A percentile compares a stretch with the other conserved stretches of the same genome.
Conservation (phyloP, 495 filamentous ascomycete genomes). For the Letharia columbiana region DNA sequence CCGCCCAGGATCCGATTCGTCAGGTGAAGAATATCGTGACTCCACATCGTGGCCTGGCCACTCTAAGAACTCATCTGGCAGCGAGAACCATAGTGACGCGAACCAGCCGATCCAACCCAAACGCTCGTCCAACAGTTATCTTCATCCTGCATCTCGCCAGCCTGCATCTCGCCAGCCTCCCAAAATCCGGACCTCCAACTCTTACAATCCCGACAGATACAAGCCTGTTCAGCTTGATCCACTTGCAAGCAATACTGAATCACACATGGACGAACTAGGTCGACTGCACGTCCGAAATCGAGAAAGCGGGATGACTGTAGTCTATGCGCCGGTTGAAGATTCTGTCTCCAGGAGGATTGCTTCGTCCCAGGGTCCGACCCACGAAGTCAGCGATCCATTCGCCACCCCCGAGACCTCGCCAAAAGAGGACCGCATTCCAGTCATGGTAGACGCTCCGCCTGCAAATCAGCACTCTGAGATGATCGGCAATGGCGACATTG, state of each 20-base stretch:
- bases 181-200: not conserved
- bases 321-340: conserved; percentile 10
- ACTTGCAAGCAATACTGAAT: conserved; percentile 35
- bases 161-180: conserved; percentile 6
- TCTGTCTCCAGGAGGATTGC: conserved; percentile 1
- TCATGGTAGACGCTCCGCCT: conserved; percentile 10
- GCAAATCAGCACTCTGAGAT: conserved; percentile 11
- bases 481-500: conserved; percentile 6
- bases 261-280: conserved; percentile 40
- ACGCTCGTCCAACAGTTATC: not conserved
- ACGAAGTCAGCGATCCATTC: conserved; percentile 15
- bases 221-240: conserved; percentile 29
- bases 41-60: conserved; percentile 8
- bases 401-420: conserved; percentile 17
- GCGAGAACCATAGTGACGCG: conserved; percentile 3
- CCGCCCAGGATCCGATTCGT: conserved; percentile 9
- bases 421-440: not conserved
- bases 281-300: conserved; percentile 35
- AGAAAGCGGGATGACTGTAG: conserved; percentile 5
- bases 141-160: conserved; percentile 12
- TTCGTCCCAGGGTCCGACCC: not conserved
- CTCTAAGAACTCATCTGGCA: conserved; percentile 6
- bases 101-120: conserved; percentile 2
- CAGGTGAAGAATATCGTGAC: conserved; percentile 5
- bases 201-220: conserved; percentile 12